A percentile compares a stretch with the other conserved stretches of the same genome.
Evolutionary conservation across 257 asterid species (phyloP).

Genomic region (Petrea volubilis): DNA sequence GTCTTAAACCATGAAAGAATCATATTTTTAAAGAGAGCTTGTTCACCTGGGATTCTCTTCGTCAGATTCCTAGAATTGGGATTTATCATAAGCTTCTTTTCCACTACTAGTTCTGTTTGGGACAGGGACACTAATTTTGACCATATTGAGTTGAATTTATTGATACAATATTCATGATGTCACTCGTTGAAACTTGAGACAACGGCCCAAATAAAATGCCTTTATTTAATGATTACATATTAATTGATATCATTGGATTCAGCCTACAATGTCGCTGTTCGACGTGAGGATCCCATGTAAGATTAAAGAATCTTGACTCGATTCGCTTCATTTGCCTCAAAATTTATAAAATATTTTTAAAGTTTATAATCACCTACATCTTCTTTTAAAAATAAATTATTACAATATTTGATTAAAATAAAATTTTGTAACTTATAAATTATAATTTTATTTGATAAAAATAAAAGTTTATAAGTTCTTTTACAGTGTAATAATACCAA

Average conservation of each 20-base stretch:
- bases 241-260: not conserved
- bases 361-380: too few species aligned
- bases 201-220: not conserved
- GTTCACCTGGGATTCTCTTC: conserved; percentile 21
- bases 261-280: not conserved
- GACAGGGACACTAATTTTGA: not conserved
- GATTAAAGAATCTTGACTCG: too few species aligned
- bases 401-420: too few species aligned
- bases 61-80: not conserved
- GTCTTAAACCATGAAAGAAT: not conserved
- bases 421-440: too few species aligned
- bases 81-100: not conserved
- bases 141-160: not conserved
- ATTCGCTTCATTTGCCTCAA: too few species aligned
- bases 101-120: not conserved
- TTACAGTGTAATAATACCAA: too few species aligned
- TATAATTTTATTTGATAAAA: too few species aligned
- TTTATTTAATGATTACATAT: not conserved
- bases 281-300: too few species aligned
- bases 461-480: too few species aligned
- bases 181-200: not conserved
- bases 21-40: not conserved
- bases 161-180: not conserved
- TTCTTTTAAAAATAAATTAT: too few species aligned
- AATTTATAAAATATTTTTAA: too few species aligned